Evolutionary conservation across 1,139 yeast species (phyloP), one percentile per base, ranked within the genome.

Genomic region (Geotrichum siamense): DNA sequence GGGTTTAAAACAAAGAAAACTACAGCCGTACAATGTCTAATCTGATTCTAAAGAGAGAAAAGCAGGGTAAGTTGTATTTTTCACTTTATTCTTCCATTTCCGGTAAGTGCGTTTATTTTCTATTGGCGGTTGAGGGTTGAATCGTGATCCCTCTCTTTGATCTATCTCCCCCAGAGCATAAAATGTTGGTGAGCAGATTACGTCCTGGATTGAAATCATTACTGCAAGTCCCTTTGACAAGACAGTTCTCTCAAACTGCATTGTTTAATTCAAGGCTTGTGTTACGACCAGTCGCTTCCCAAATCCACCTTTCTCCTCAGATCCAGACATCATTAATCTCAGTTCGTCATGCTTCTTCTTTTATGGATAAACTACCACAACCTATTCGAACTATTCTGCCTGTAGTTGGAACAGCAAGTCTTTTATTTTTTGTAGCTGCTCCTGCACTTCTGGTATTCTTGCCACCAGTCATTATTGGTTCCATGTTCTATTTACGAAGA

Each of bases 401-500:
- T 5, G 38, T 47, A 5, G 43, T 41, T 2, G 49, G 47, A 8
- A 34, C 41, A 2, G 45, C 45, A 3, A 38, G 41, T 9, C 21
- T 47, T 15, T 41, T 55, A 21, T 51, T 53, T 25, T 54, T 55
- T 36, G 51, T 55, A 3, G 55, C 58, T 4, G 52, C 56, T 2
- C 57, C 58, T 1, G 35, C 52, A 10, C 42, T 55, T 4, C 50
- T 55, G 15, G 47, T 55, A 2, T 40, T 47, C 16, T 50, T 54
- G 2, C 58, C 58, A 16, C 58, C 58, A 3, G 32, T 55, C 13
- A 45, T 47, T 8, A 43, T 58, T n/a, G 60, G 51, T 1, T 36
- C 49, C 9, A 51, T 53, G 50, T 37, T 51, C 39, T 54, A 55
- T 42, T 41, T 51, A 9, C 47, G 56, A 10, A 47, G 54, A 19